Evolutionary conservation across 2,329 filamentous ascomycete species (phyloP).

Genomic region (Trichoderma pleuroti): DNA sequence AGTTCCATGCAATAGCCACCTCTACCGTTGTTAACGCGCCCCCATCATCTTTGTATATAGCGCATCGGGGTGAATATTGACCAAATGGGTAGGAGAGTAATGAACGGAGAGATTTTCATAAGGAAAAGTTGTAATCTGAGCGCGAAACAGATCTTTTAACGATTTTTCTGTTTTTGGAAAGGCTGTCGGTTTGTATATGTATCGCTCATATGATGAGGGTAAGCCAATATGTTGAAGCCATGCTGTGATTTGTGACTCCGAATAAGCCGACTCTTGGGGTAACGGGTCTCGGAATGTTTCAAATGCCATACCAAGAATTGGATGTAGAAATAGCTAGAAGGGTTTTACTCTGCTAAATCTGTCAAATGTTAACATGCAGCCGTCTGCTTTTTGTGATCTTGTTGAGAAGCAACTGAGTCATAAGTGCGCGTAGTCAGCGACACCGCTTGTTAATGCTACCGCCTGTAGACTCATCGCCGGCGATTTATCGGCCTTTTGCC

Average conservation of each 20-base stretch:
- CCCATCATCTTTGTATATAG: slow-evolving; percentile 50
- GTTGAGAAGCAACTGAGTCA: not conserved
- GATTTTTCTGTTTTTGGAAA: not conserved
- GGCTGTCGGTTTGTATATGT: not conserved
- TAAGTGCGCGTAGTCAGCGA: not conserved
- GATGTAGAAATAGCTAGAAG: not conserved
- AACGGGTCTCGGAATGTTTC: not conserved
- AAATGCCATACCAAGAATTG: not conserved
- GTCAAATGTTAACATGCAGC: not conserved
- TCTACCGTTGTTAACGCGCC: slow-evolving; percentile 35
- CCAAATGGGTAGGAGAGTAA: not conserved
- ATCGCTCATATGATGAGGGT: not conserved
- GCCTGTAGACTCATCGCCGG: not conserved
- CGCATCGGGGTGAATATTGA: slow-evolving; percentile 38
- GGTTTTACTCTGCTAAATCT: not conserved
- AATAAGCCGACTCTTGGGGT: not conserved
- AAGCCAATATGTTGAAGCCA: not conserved
- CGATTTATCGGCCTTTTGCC: not conserved
- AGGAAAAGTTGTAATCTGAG: not conserved
- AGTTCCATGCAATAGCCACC: slow-evolving; percentile 63
- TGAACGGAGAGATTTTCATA: not conserved
- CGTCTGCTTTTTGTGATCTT: not conserved
- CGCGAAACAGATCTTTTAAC: not conserved
- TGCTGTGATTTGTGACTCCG: not conserved
- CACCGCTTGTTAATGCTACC: not conserved